Evolutionary conservation across 1,284 basidiomycete species (phyloP), one percentile per base, ranked within the genome.

Genomic region (Flammula alnicola): DNA sequence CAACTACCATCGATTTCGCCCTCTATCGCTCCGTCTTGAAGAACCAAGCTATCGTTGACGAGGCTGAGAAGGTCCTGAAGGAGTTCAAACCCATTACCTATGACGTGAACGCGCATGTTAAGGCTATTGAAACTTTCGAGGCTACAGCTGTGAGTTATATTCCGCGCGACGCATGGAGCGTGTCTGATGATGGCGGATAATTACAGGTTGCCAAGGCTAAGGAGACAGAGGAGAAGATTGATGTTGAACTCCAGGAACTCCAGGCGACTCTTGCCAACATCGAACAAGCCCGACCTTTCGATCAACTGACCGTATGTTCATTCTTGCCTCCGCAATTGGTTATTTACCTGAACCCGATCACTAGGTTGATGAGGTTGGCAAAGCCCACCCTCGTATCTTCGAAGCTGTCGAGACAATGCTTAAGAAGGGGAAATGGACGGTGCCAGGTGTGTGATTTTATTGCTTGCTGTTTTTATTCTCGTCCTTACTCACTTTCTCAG

Each of bases 381-480:
- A 88, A 57, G 96, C 97, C 43, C 90, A 95, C 71, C 97, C 97
- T 40, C 93, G 95, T 73, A 89, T 99, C 69, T 76, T 81, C 44
- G 86, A 97, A 74, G 86, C 93, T 40, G 93, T 98, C 61, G 94
- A 98, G 78, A 95, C 86, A 63, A 98, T 98, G 95, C 73, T 98
- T 65, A 89, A 92, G 84, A 97, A 99, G 80, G 97, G 97, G 74
- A 98, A 98, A 79, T 99, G 94, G 91, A 91, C 89, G 67, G 93
- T 97, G 51, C 94, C 95, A 63, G 93, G 93, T 82, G 69, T 61
- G 81, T 52, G 9, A 16, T 42, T 19, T 9, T 40, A 30, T 38
- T 12, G 3, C 32, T 11, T 39, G 40, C 27, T n/a, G 19, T 41
- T 52, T 44, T 7, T 33, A 41, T 55, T 47, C 48, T 38, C 45